A percentile compares a stretch with the other conserved stretches of the same genome.
phyloP scores from a whole-genome alignment of 2,329 filamentous ascomycete species.

The Ophiostoma ulmi region DNA sequence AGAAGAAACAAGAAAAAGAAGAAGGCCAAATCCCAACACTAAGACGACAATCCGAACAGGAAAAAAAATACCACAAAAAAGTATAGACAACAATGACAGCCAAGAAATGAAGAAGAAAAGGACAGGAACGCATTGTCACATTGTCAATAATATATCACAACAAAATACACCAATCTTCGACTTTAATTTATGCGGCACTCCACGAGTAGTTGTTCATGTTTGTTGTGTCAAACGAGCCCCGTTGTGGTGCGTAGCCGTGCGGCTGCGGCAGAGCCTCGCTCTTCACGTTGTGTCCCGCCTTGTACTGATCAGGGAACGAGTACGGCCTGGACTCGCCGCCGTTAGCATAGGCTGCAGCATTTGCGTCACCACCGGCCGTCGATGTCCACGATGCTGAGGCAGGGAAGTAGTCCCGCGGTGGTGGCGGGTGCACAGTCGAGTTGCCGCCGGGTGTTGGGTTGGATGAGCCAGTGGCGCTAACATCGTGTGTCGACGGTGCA shows the following conservation, averaged over 20 bases:
- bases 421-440: constrained; percentile 29
- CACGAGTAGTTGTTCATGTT: constrained; percentile 54
- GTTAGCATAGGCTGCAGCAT: constrained; percentile 43
- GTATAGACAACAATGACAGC: constrained; percentile 1
- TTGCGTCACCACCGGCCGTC: constrained; percentile 43
- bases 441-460: constrained; percentile 27
- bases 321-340: constrained; percentile 43
- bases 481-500: constrained; percentile 13
- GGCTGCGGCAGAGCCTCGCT: constrained; percentile 38
- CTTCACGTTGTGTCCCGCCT: constrained; percentile 37
- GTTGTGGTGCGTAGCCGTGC: constrained; percentile 38
- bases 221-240: constrained; percentile 43
- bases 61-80: background rate
- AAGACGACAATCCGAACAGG: background rate
- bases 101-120: background rate
- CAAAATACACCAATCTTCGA: background rate
- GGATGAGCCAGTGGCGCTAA: constrained; percentile 19
- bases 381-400: constrained; percentile 49
- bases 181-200: constrained; percentile 41
- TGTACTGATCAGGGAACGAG: constrained; percentile 47
- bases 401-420: constrained; percentile 50
- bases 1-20: constrained; percentile 4
- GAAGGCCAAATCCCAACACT: background rate
- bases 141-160: constrained; percentile 6
- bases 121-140: background rate